Evolutionary conservation across 176 grass and related monocot genomes (phyloP), one percentile per base, ranked within the genome.

Genomic region (Aegilops longissima): DNA sequence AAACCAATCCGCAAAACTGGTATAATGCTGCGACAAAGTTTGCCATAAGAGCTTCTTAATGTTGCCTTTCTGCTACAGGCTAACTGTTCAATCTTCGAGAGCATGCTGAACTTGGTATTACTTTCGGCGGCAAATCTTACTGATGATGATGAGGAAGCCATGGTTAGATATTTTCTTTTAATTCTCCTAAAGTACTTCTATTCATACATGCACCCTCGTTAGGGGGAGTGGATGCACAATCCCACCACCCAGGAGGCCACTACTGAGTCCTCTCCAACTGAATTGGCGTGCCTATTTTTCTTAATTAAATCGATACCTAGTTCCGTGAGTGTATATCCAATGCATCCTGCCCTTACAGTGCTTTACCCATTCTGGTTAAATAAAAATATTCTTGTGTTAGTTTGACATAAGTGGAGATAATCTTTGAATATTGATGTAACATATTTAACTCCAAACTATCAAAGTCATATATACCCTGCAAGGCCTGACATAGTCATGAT

Each of bases 41-140:
- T 54, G 1, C 36, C 20, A 54, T 38, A 67, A 20, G 66, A 67
- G 27, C 75, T 67, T 79, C 9, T 66, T 91, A 75, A 14, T 85
- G 69, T 68, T 63, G 29, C 74, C 14, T 76, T 88, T 76, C 77
- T 86, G 63, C 29, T 70, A 61, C 85, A 93, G 95, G 90, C 85
- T 66, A 92, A 92, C 52, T 90, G 44, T 76, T 75, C 80, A 31
- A 84, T 78, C 78, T 95, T 98, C 85, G 87, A 90, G 83, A 75
- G 62, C 80, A 77, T 89, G 68, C 73, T 95, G 80, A 90, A 86
- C 51, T 85, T 98, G 82, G 79, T 78, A 40, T 76, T 90, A 65
- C 67, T 92, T 83, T 87, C 54, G 24, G 87, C 31, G 8, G 34
- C 73, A 81, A 51, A 63, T 42, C 62, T 44, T 82, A 54, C 24